Percentiles rank a stretch among this genome's conserved stretches.
phyloP scores from a whole-genome alignment of 306 rosid genomes.

The Pterocarpus santalinus region DNA sequence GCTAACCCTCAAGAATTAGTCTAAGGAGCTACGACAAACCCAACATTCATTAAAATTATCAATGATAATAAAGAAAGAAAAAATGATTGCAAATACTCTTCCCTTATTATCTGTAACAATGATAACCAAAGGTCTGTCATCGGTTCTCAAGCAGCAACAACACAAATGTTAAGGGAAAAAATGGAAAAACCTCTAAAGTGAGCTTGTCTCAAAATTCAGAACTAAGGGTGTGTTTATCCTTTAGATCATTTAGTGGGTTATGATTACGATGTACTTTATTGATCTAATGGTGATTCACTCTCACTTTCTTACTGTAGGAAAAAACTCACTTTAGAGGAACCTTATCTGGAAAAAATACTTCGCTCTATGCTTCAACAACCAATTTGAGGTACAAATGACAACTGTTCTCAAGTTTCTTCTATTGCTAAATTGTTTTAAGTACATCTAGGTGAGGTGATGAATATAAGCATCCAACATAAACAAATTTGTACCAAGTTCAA shows the following conservation, averaged over 20 bases:
- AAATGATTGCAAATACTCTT: background rate
- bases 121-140: background rate
- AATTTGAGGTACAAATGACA: conserved; percentile 7
- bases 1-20: too few species aligned
- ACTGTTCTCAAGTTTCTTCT: background rate
- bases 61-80: too few species aligned
- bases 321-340: too few species aligned
- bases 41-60: too few species aligned
- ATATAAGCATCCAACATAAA: background rate
- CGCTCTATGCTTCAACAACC: background rate
- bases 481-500: conserved; percentile 27
- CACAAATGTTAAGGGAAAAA: background rate
- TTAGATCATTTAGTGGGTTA: too few species aligned
- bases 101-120: conserved; percentile 17
- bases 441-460: background rate
- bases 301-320: too few species aligned
- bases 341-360: background rate
- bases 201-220: too few species aligned
- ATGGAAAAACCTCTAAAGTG: too few species aligned
- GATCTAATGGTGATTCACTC: too few species aligned
- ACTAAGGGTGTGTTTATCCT: too few species aligned
- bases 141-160: background rate
- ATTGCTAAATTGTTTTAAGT: conserved; percentile 9
- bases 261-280: too few species aligned
- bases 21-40: too few species aligned